Evolutionary conservation across 2,329 filamentous ascomycete species (phyloP).

Genomic region (Conoideocrella luteorostrata): DNA sequence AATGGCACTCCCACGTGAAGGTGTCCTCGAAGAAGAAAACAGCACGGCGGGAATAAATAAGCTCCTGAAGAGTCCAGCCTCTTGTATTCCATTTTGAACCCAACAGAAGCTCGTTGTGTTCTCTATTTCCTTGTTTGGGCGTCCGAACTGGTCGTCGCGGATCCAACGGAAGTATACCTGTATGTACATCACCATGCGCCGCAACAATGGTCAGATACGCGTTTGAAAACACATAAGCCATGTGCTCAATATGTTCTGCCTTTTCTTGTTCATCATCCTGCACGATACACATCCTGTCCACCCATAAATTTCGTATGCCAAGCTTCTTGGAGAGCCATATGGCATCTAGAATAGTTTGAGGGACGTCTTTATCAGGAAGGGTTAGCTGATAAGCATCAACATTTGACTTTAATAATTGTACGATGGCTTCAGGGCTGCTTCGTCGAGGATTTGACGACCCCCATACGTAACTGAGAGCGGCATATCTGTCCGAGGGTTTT

Average conservation of each 20-base stretch:
- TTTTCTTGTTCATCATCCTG: conserved; percentile 36
- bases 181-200: conserved; percentile 32
- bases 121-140: conserved; percentile 18
- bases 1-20: conserved; percentile 41
- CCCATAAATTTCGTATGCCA: conserved; percentile 37
- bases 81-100: conserved; percentile 33
- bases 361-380: conserved; percentile 31
- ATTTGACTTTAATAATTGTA: conserved; percentile 29
- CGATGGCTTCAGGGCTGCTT: conserved; percentile 18
- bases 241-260: conserved; percentile 34
- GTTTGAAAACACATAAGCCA: conserved; percentile 39
- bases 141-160: conserved; percentile 24
- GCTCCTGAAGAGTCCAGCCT: conserved; percentile 39
- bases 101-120: conserved; percentile 32
- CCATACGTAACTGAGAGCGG: conserved; percentile 42
- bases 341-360: conserved; percentile 36
- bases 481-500: conserved; percentile 32
- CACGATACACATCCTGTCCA: conserved; percentile 39
- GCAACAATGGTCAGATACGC: conserved; percentile 39
- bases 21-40: conserved; percentile 38
- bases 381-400: conserved; percentile 28
- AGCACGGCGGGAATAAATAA: conserved; percentile 34
- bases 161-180: conserved; percentile 30
- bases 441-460: conserved; percentile 22
- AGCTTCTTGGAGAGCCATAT: conserved; percentile 38